Evolutionary conservation across 805 yeast genomes (phyloP).

Genomic region (Starmerella sirachaensis): DNA sequence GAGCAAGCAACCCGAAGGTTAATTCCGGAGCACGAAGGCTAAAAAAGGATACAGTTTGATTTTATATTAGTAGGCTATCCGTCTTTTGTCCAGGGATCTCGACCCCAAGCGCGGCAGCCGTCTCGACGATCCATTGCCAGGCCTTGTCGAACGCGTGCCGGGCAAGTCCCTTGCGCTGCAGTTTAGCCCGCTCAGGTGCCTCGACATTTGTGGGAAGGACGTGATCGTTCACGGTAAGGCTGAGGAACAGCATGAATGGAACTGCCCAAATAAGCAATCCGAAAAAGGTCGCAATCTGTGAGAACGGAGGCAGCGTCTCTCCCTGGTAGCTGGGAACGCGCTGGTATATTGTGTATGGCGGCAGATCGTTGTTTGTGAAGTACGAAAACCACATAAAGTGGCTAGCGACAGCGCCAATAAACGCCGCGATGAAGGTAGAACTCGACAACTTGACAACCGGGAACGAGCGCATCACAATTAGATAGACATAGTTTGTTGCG

Average conservation of each 20-base stretch:
- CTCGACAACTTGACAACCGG: slow-evolving; percentile 71
- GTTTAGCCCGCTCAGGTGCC: slow-evolving; percentile 4
- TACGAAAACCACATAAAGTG: slow-evolving; percentile 85
- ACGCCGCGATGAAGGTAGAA: slow-evolving; percentile 57
- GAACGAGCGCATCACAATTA: slow-evolving; percentile 65
- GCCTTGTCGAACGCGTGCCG: slow-evolving; percentile 10
- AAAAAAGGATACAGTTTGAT: not conserved
- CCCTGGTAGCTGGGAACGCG: slow-evolving; percentile 44
- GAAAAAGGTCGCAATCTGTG: slow-evolving; percentile 90
- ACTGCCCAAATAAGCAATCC: slow-evolving; percentile 89
- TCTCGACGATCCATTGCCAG: slow-evolving; percentile 33
- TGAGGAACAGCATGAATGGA: slow-evolving; percentile 84
- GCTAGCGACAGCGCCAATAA: slow-evolving; percentile 60
- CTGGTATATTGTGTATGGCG: slow-evolving; percentile 37
- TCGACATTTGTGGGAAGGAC: slow-evolving; percentile 46
- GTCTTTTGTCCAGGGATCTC: slow-evolving; percentile 30
- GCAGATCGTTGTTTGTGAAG: slow-evolving; percentile 57
- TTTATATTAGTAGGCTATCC: not conserved
- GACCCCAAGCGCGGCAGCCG: slow-evolving; percentile 49
- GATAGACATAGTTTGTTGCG: slow-evolving; percentile 57
- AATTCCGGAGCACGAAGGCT: too few species aligned
- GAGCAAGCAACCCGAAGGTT: too few species aligned
- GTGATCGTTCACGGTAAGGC: slow-evolving; percentile 84
- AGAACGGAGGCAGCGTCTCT: slow-evolving; percentile 65
- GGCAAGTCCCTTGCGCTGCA: slow-evolving; percentile 20